Base-by-base conservation (phyloP, 352 stramenopile genomes). In the Globisporangium takayamanum region DNA sequence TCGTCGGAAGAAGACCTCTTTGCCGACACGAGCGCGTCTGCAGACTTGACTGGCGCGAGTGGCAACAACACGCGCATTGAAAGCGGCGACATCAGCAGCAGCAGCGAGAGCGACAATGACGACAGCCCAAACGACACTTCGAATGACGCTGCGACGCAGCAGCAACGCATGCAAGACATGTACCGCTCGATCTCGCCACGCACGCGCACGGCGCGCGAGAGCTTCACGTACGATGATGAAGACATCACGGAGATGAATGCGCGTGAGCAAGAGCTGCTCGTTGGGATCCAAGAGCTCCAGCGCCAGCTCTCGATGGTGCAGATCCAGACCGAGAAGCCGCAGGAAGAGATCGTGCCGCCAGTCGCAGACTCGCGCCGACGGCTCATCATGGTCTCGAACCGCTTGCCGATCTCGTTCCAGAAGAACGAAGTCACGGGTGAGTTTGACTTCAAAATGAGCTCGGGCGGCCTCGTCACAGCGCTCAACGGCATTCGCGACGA, bases 231-330 rank as follows among this genome's bases (percentile, higher is more conserved):
- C 33, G 79, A 87, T 18, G 78, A 92, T 22, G 82, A 88, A 18
- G 80, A 90, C 39, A 52, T 74, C 12, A 68, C 75, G 55, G 79
- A 89, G 37, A 91, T 91, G 76, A 92, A 89, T 39, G 83, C 80
- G 28, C 67, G 70, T 30, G 87, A 96, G 55, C 88, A 96, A 57
- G 85, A 95, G 60, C 78, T 97, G 62, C 67, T 97, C 37, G 81
- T 91, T 26, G 95, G 89, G 60, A 97, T 97, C 64, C 89, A 97
- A 46, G 89, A 97, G 62, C 73, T 97, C 20, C 89, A 97, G 59
- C 70, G 87, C 3, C 87, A 97, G 55, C 73, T 97, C 12, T 88
- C 77, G 15, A 92, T 88, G 80, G 84, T 93, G 53, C 79, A 92
- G 63, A 89, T 92, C 53, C 80, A 89, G 59, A 88, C 82, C 28